Percentiles rank a stretch among this genome's conserved stretches.
Conservation (phyloP, 495 filamentous ascomycete genomes). For the Hypoxylon perforatum region DNA sequence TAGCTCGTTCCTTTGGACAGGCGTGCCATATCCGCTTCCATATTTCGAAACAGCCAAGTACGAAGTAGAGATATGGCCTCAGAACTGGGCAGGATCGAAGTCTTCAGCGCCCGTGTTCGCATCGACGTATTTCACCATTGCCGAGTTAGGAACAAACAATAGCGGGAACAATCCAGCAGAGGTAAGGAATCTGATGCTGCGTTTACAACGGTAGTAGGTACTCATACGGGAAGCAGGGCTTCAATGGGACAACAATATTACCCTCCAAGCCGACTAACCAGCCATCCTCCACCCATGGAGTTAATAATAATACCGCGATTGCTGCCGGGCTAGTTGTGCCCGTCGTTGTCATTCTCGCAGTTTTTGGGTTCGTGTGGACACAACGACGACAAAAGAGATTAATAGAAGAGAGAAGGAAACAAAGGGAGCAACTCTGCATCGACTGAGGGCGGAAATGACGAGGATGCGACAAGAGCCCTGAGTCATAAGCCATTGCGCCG, state of each 20-base stretch:
- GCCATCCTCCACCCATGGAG: slow-evolving; percentile 15
- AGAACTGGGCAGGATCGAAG: slow-evolving; percentile 14
- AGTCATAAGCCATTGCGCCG: too few relatives aligned
- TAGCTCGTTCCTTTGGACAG: slow-evolving; percentile 50
- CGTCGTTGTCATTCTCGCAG: slow-evolving; percentile 35
- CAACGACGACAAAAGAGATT: slow-evolving; percentile 39
- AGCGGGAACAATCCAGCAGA: not conserved
- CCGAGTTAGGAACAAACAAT: not conserved
- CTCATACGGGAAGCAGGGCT: slow-evolving; percentile 23
- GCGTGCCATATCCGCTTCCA: slow-evolving; percentile 51
- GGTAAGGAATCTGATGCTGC: slow-evolving; percentile 7
- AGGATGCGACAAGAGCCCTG: not conserved
- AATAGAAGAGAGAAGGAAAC: slow-evolving; percentile 33
- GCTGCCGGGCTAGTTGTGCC: slow-evolving; percentile 43
- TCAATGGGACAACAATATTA: slow-evolving; percentile 22
- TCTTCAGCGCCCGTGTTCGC: slow-evolving; percentile 10
- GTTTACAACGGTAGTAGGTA: not conserved
- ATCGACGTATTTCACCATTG: slow-evolving; percentile 39
- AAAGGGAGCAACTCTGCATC: slow-evolving; percentile 40
- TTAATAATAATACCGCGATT: slow-evolving; percentile 42
- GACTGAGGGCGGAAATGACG: slow-evolving; percentile 19
- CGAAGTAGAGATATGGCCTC: slow-evolving; percentile 49
- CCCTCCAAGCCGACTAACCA: slow-evolving; percentile 33
- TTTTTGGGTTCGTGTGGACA: slow-evolving; percentile 39
- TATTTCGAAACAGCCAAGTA: slow-evolving; percentile 51